phyloP scores from a whole-genome alignment of 306 rosid species.

The Cucumis hystrix region DNA sequence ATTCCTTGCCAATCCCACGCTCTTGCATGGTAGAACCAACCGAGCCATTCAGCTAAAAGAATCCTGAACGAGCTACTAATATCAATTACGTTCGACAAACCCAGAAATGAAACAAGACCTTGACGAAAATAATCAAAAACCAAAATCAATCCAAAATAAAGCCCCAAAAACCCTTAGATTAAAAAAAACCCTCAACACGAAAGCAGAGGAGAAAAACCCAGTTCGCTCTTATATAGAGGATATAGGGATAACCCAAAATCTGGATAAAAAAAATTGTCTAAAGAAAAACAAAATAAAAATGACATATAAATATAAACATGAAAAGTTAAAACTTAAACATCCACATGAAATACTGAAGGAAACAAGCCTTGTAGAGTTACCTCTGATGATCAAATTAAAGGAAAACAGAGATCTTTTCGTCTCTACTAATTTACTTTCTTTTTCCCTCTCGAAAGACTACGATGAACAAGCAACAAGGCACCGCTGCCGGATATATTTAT shows the following conservation, averaged over 20 bases:
- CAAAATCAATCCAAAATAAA: conserved; percentile 5
- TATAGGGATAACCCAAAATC: conserved; percentile 33
- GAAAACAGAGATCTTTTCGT: background rate
- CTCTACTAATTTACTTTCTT: background rate
- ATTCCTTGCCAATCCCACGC: conserved; percentile 30
- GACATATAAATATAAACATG: background rate
- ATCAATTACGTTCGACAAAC: background rate
- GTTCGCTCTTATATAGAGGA: conserved; percentile 9
- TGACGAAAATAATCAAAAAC: conserved; percentile 12
- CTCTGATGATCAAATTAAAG: conserved; percentile 18
- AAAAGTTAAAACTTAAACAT: background rate
- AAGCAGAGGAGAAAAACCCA: conserved; percentile 5
- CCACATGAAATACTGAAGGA: background rate
- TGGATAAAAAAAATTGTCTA: conserved; percentile 26
- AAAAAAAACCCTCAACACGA: conserved; percentile 11
- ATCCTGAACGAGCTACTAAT: conserved; percentile 12
- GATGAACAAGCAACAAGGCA: background rate
- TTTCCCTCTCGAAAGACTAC: background rate
- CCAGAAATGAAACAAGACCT: background rate
- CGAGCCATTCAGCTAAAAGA: conserved; percentile 34
- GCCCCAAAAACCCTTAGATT: conserved; percentile 30
- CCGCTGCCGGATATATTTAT: background rate
- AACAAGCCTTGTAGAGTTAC: background rate
- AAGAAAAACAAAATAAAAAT: background rate
- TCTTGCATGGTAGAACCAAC: conserved; percentile 37